Base-by-base conservation (phyloP, 371 early-diverging fungal genomes). In the Chytridium lagenaria region DNA sequence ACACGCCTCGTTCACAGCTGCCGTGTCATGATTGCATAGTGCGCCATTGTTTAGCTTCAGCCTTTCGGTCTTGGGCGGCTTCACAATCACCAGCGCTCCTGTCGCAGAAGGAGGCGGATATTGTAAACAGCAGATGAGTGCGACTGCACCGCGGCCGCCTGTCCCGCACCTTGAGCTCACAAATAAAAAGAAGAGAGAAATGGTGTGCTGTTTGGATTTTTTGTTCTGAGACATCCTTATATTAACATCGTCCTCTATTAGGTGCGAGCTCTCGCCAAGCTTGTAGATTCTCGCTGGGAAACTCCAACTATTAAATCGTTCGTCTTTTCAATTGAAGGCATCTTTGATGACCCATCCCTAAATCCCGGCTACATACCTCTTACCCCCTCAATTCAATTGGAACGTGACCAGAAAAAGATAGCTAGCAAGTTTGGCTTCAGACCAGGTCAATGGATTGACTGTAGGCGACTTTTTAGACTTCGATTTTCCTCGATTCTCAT, bases 381-480 rank as follows among this genome's bases (percentile, higher is more conserved):
- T 31, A 5, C 55, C 55, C 12, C 55, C 7, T 44, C 44, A 7
- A 44, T 44, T 19, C 44, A 44, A 44, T 7, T 49, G 19, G 22
- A 40, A n/a, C 34, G 22, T 2, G 69, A 69, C 23, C 44, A 51
- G 36, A 37, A 57, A 16, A 7, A 26, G 26, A 23, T 5, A 7
- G 57, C 57, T 26, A 23, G 22, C 61, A 28, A 15, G 23, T 34
- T 61, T 31, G 61, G 19, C 3, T 74, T 69, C 38, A 22, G 39
- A 7, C 70, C 75, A 10, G 75, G 75, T 1, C 75, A 74, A 57
- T 74, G 75, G 75, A 57, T 74, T 19, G 75, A 74, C 63, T 63
- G 75, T 74, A 55, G 39, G 63, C 7, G 10, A n/a, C 51, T 40
- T 15, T 49, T 44, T 0, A 23, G 15, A 19, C 34, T 19, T 44